Conservation (phyloP, 768 basidiomycete species). For the Mycena rebaudengoi region DNA sequence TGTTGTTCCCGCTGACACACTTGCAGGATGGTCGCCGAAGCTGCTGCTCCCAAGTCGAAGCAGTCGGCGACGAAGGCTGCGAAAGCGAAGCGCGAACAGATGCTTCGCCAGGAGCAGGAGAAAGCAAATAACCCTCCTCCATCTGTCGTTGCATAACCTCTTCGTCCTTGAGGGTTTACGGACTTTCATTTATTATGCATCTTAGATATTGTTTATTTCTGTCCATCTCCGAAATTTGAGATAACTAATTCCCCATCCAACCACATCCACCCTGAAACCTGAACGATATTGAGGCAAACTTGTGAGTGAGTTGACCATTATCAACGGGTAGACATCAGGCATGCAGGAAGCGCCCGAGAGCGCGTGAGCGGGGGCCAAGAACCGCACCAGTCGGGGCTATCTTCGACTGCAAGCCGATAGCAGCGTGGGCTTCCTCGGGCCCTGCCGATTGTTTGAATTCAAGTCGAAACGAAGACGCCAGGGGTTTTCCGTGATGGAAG, state of each 20-base stretch:
- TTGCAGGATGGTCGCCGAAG: constrained; percentile 85
- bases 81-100: constrained; percentile 51
- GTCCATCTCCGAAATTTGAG: no score
- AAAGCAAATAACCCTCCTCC: constrained; percentile 32
- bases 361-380: constrained; percentile 72
- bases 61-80: constrained; percentile 46
- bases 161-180: constrained; percentile 1
- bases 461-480: constrained; percentile 31
- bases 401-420: constrained; percentile 62
- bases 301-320: no score
- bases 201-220: no score
- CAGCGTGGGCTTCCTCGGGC: constrained; percentile 67
- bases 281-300: no score
- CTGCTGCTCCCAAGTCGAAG: constrained; percentile 77
- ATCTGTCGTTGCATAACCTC: constrained; percentile 10
- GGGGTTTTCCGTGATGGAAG: no score
- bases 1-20: constrained; percentile 1
- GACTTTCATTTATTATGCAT: neutral
- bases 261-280: no score
- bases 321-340: no score
- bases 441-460: constrained; percentile 69
- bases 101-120: constrained; percentile 44
- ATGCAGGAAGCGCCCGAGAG: constrained; percentile 68
- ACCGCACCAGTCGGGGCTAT: no score
- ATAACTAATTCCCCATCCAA: no score